Evolutionary conservation across 202 grass and related monocot genomes (phyloP).

Genomic region (Tripidium arundinaceum): DNA sequence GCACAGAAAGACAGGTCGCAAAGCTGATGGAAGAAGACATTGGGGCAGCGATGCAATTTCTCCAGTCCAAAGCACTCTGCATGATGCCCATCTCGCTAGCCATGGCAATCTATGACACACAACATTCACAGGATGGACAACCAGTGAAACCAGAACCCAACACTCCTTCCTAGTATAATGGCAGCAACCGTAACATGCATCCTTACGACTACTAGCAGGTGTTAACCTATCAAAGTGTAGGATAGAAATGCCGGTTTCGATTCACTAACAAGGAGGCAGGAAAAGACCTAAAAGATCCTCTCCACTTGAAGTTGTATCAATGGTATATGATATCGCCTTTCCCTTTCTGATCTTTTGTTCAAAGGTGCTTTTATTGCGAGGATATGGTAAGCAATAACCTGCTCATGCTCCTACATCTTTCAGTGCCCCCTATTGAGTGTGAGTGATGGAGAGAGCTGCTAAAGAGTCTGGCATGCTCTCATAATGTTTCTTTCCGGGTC

Average conservation of each 20-base stretch:
- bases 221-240: constrained; percentile 39
- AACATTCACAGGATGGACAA: constrained; percentile 63
- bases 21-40: constrained; percentile 98
- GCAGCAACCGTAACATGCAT: constrained; percentile 36
- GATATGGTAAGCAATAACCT: constrained; percentile 74
- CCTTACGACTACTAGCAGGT: constrained; percentile 29
- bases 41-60: constrained; percentile 92
- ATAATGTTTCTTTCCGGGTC: constrained; percentile 56
- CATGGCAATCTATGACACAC: constrained; percentile 94
- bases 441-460: constrained; percentile 55
- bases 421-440: constrained; percentile 55
- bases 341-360: constrained; percentile 53
- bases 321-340: constrained; percentile 75
- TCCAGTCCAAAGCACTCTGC: constrained; percentile 96
- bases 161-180: constrained; percentile 69
- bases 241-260: constrained; percentile 39
- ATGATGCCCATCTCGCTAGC: constrained; percentile 99
- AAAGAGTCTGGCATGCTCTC: constrained; percentile 48
- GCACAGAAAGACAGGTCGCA: constrained; percentile 87
- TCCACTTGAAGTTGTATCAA: constrained; percentile 48
- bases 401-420: constrained; percentile 64
- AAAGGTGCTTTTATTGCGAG: constrained; percentile 54
- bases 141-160: constrained; percentile 88
- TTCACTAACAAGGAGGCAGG: constrained; percentile 58
- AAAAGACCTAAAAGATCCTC: constrained; percentile 72